Evolutionary conservation across 257 asterid species (phyloP), one percentile per base, ranked within the genome.

Genomic region (Primulina eburnea): DNA sequence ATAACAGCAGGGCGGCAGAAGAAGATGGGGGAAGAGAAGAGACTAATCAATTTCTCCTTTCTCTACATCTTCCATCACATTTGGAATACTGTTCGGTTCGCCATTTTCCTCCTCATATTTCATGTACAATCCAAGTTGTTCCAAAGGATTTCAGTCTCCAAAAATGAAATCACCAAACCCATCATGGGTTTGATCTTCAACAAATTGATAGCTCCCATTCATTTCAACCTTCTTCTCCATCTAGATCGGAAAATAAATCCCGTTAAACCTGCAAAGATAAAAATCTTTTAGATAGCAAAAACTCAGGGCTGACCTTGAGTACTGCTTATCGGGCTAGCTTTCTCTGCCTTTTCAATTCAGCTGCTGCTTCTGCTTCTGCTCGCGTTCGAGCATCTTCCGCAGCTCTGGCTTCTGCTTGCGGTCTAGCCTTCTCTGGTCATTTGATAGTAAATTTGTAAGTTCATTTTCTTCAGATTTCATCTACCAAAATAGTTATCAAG

Each of bases 111-210:
- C 95, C 14, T 92, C 96, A 59, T 29, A 80, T 77, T 92, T 92
- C 90, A 90, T 92, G 80, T 83, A 92, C 87, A 92, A 68, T 8
- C 98, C 98, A 53, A 92, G 95, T 78, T 88, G 95, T 76, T 92
- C 97, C 67, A 90, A 73, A 8, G 98, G 90, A 85, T 92, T 92
- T 74, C 70, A 83, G 72, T 87, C 82, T 55, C 89, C 89, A 60
- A 92, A 85, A 58, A 84, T 87, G 79, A 92, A 86, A 73, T 82
- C 80, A 40, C 94, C 95, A 69, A 92, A 81, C 17, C 81, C 94
- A 61, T 86, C 92, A 70, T 77, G 89, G 24, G 87, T 81, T 28
- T 74, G 81, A 77, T 92, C 98, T 74, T 84, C 84, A 43, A 89
- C 90, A 73, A 89, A 81, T 67, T 80, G 82, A 10, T 21, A 21